These are phyloP conservation scores for Penicillium sp. DNA, from an alignment of 2,329 filamentous ascomycete genomes.

Conservation along the genomic window DNA sequence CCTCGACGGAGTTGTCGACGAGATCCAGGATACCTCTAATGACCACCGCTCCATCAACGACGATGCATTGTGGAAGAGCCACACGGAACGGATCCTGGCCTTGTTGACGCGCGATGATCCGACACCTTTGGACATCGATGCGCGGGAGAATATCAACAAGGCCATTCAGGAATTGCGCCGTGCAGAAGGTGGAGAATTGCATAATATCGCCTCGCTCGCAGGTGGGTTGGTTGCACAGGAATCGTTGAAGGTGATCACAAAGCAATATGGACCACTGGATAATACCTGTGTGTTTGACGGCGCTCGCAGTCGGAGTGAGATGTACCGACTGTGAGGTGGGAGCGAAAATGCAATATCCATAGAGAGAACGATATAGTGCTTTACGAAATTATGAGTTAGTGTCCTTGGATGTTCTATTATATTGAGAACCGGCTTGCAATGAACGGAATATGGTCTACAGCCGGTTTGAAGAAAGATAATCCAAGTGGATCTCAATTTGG, in stretches of 20 bases:
- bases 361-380: not conserved
- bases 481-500: too few species aligned
- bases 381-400: not conserved
- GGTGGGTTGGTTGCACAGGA: constrained; percentile 97
- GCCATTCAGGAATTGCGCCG: constrained; percentile 68
- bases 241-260: constrained; percentile 76
- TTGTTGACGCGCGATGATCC: constrained; percentile 39
- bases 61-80: constrained; percentile 31
- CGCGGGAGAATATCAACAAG: constrained; percentile 52
- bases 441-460: not conserved
- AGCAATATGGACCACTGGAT: constrained; percentile 64
- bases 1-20: constrained; percentile 47
- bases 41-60: constrained; percentile 31
- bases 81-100: constrained; percentile 29
- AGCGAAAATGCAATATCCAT: not conserved
- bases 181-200: constrained; percentile 78
- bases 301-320: constrained; percentile 54
- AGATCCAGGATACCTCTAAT: constrained; percentile 49
- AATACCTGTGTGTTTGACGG: constrained; percentile 65
- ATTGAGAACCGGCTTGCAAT: not conserved
- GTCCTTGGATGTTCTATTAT: not conserved
- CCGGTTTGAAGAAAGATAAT: too few species aligned
- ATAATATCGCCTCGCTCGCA: constrained; percentile 83
- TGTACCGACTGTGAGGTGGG: constrained; percentile 46
- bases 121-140: constrained; percentile 49